Base-by-base conservation (phyloP, 2,329 filamentous ascomycete species). In the Colletotrichum limetticola region DNA sequence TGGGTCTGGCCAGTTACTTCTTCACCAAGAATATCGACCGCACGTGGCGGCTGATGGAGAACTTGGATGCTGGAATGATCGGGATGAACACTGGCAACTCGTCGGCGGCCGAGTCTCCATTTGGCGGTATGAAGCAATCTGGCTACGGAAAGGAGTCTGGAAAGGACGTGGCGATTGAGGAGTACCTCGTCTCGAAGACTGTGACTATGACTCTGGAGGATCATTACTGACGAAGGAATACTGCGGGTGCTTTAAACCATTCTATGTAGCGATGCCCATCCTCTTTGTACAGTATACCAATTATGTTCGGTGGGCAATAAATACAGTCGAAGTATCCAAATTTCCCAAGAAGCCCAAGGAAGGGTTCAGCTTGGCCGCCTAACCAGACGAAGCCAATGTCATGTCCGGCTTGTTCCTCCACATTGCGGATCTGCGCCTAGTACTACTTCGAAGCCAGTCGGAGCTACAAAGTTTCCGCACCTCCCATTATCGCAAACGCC, bases 1-100 rank as follows among this genome's bases (percentile, higher is more conserved):
- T 95, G 37, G 93, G 93, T 1, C 86, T 95, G 19, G 93, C 93
- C 1, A 92, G 91, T 1, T 95, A 95, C 83, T 93, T 95, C 84
- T 94, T 91, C 82, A 92, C 83, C 8, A 79, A 79, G 74, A 80
- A 87, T 76, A 69, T 86, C 3, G 79, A 81, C 62, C 77, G 86
- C 9, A 77, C 82, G 9, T 80, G 78, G 63, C 79, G 86, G 5
- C 81, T 89, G 2, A 82, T 85, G 2, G 86, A 89, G 76, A 84
- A 81, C 2, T 81, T 93, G 37, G 88, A 93, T 72, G 88, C 91
- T 0, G 91, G 91, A 4, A 93, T 93, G 91, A 88, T 93, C 4
- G 91, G 89, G 1, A 64, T 72, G 70, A 72, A 72, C 11, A 72
- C 71, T 0, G 71, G 66, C 0, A 72, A 72, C n/a, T 72, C 71